These are phyloP conservation scores for Paraphaeosphaeria minitans DNA, from an alignment of 2,329 filamentous ascomycete genomes.

Conservation along the genomic window DNA sequence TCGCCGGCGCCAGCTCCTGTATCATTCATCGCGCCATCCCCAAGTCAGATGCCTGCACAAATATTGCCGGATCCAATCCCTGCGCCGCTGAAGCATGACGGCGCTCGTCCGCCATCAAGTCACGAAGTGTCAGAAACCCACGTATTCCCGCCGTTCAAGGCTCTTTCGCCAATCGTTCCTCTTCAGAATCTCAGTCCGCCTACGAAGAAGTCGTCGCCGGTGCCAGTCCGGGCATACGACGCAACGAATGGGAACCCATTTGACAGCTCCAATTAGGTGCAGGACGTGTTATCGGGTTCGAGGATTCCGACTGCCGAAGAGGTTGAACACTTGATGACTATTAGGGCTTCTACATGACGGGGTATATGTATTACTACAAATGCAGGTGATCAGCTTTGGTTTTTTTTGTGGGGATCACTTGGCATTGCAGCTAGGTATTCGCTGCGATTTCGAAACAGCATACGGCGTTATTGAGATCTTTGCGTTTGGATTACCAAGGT, in stretches of 20 bases:
- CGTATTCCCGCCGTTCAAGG: slow-evolving; percentile 63
- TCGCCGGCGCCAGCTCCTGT: slow-evolving; percentile 32
- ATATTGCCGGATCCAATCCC: slow-evolving; percentile 44
- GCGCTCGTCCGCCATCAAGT: slow-evolving; percentile 36
- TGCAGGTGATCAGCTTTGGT: not conserved
- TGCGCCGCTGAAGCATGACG: slow-evolving; percentile 56
- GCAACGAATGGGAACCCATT: slow-evolving; percentile 2
- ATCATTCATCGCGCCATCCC: slow-evolving; percentile 33
- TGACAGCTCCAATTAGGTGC: slow-evolving; percentile 2
- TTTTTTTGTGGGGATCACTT: not conserved
- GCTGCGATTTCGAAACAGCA: not conserved
- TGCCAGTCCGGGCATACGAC: slow-evolving; percentile 26
- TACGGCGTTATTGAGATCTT: not conserved
- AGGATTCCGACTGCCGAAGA: not conserved
- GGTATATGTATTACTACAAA: not conserved
- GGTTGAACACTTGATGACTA: not conserved
- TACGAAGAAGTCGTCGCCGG: slow-evolving; percentile 55
- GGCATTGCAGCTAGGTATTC: not conserved
- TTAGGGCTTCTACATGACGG: not conserved
- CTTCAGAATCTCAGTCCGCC: slow-evolving; percentile 66
- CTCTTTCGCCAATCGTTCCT: slow-evolving; percentile 63
- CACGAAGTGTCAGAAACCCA: slow-evolving; percentile 46
- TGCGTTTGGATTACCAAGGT: too few relatives aligned
- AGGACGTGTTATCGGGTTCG: not conserved
- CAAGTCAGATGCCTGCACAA: slow-evolving; percentile 39